phyloP scores from a whole-genome alignment of 352 stramenopile species.

The Stramenopiles sp. region DNA sequence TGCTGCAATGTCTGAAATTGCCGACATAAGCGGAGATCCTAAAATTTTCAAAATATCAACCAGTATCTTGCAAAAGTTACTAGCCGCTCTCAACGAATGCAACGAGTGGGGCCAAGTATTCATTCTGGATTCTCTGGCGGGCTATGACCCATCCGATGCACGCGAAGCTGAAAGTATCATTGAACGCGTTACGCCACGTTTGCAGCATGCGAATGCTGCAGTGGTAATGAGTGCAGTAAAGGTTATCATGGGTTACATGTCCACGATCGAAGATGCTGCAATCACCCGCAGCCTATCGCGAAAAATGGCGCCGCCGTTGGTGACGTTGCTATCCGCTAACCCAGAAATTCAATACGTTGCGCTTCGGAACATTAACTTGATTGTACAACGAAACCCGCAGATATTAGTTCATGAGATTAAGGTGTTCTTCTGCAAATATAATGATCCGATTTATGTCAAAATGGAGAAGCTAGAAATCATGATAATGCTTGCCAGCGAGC shows the following conservation, averaged over 20 bases:
- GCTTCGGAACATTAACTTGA: slow-evolving; percentile 83
- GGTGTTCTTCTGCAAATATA: slow-evolving; percentile 91
- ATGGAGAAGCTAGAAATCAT: slow-evolving; percentile 92
- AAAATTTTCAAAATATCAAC: slow-evolving; percentile 84
- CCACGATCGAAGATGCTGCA: slow-evolving; percentile 60
- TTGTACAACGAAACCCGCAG: slow-evolving; percentile 76
- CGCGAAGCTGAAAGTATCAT: slow-evolving; percentile 94
- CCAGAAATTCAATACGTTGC: slow-evolving; percentile 81
- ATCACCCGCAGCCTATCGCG: slow-evolving; percentile 64
- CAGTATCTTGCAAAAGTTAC: slow-evolving; percentile 94
- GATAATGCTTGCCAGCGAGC: slow-evolving; percentile 70
- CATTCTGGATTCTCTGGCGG: slow-evolving; percentile 83
- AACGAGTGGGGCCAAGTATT: slow-evolving; percentile 99
- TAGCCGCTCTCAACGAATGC: slow-evolving; percentile 94
- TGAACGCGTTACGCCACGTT: slow-evolving; percentile 84
- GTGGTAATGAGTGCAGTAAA: slow-evolving; percentile 96
- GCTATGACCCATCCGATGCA: slow-evolving; percentile 79
- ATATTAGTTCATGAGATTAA: slow-evolving; percentile 93
- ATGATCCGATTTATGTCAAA: slow-evolving; percentile 92
- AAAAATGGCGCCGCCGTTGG: slow-evolving; percentile 76
- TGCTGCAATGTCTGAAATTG: slow-evolving; percentile 90
- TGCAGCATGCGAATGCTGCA: slow-evolving; percentile 94
- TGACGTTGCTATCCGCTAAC: slow-evolving; percentile 88
- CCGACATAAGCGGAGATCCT: slow-evolving; percentile 77
- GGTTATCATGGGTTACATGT: slow-evolving; percentile 82